These are phyloP conservation scores for Panicum miliaceum DNA, from an alignment of 176 grass and related monocot species.

Conservation along the genomic window DNA sequence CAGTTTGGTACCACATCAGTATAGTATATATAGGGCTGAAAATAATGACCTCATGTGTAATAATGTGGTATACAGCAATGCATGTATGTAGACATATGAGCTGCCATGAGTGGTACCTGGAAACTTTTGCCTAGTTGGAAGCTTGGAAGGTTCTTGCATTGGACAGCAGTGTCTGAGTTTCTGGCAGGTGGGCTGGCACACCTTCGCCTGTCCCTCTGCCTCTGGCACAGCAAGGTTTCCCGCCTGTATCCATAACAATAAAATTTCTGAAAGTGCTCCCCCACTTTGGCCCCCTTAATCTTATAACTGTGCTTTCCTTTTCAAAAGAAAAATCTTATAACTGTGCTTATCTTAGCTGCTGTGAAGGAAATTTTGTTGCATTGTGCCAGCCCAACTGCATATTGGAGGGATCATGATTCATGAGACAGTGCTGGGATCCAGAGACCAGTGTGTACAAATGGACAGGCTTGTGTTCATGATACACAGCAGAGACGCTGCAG, in stretches of 20 bases:
- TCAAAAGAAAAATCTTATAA: background rate
- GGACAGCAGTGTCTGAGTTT: conserved; percentile 25
- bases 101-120: conserved; percentile 33
- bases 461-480: background rate
- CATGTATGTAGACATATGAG: conserved; percentile 43
- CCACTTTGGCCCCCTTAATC: background rate
- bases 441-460: background rate
- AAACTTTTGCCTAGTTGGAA: conserved; percentile 16
- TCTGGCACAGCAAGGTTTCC: conserved; percentile 6
- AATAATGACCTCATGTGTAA: background rate
- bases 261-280: background rate
- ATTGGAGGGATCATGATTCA: conserved; percentile 10
- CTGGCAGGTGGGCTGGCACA: conserved; percentile 41
- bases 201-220: background rate
- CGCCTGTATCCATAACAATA: background rate
- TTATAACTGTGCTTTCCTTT: background rate
- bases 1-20: conserved; percentile 37
- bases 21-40: background rate
- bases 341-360: background rate
- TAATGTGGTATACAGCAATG: conserved; percentile 14
- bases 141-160: conserved; percentile 30
- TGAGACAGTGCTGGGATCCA: background rate
- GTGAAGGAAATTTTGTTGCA: background rate
- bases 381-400: background rate
- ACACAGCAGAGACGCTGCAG: background rate